Conservation (phyloP, 345 rosid genomes). For the Lepidium africanum region DNA sequence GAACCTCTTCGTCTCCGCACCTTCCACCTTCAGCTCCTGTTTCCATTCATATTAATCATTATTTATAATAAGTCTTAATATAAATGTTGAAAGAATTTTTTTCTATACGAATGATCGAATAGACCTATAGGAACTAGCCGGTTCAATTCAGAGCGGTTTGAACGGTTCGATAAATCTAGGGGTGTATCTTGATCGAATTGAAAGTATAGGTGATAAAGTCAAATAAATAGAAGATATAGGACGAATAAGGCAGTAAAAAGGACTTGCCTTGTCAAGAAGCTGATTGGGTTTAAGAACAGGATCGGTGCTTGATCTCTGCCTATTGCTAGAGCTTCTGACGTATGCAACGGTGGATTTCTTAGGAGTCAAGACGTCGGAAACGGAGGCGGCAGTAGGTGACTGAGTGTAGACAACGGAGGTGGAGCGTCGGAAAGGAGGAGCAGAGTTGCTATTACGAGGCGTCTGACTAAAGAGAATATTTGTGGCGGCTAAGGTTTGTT, state of each 20-base stretch:
- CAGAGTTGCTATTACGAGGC: slow-evolving; percentile 41
- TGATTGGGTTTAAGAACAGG: slow-evolving; percentile 83
- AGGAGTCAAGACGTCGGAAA: slow-evolving; percentile 43
- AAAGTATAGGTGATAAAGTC: background rate
- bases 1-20: slow-evolving; percentile 43
- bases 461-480: slow-evolving; percentile 58
- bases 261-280: slow-evolving; percentile 71
- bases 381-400: slow-evolving; percentile 15
- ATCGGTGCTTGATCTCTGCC: slow-evolving; percentile 82
- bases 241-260: background rate
- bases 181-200: background rate
- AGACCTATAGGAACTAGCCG: background rate
- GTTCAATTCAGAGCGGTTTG: background rate
- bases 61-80: background rate
- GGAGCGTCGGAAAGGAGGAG: slow-evolving; percentile 67
- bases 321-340: slow-evolving; percentile 74
- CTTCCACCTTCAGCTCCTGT: slow-evolving; percentile 36
- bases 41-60: background rate
- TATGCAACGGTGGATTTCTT: slow-evolving; percentile 40
- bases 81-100: background rate
- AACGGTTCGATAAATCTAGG: background rate
- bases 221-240: background rate
- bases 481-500: slow-evolving; percentile 79
- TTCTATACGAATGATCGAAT: background rate
- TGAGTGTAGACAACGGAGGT: slow-evolving; percentile 52